Conservation (phyloP, 192 early-diverging fungal species). For the Linnemannia hyalina region DNA sequence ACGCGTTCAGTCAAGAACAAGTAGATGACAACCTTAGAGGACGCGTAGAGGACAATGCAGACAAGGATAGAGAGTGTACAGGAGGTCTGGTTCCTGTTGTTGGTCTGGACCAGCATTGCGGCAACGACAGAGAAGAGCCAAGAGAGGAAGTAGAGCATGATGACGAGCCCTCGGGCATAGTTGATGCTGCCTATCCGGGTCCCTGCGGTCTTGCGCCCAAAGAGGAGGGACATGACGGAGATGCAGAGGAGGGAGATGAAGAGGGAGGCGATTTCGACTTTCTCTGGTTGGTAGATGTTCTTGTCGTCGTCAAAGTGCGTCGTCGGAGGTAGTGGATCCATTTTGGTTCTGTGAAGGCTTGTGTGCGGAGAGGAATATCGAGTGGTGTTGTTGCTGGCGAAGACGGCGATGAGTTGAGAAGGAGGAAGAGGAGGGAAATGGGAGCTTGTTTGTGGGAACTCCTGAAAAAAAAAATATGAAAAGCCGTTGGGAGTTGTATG, state of each 20-base stretch:
- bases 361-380: too few species aligned
- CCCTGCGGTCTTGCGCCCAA: conserved; percentile 61
- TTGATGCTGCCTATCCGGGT: conserved; percentile 44
- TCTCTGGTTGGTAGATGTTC: not conserved
- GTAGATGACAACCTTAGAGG: conserved; percentile 59
- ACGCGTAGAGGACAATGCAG: conserved; percentile 57
- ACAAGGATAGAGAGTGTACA: conserved; percentile 55
- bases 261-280: conserved; percentile 50
- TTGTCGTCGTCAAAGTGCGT: not conserved
- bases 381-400: not conserved
- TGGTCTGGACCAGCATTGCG: conserved; percentile 60
- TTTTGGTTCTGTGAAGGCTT: not conserved
- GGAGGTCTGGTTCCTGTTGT: conserved; percentile 54
- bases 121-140: conserved; percentile 63
- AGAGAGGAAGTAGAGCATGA: conserved; percentile 49
- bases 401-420: not conserved
- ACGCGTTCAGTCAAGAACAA: conserved; percentile 61
- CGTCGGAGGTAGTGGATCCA: not conserved
- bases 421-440: not conserved
- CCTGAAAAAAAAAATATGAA: not conserved
- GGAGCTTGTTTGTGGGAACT: not conserved
- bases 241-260: conserved; percentile 61
- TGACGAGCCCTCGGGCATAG: conserved; percentile 57
- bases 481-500: not conserved
- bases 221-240: conserved; percentile 55